phyloP scores from a whole-genome alignment of 164 flowering plant genomes.

The Sextonia rubra region DNA sequence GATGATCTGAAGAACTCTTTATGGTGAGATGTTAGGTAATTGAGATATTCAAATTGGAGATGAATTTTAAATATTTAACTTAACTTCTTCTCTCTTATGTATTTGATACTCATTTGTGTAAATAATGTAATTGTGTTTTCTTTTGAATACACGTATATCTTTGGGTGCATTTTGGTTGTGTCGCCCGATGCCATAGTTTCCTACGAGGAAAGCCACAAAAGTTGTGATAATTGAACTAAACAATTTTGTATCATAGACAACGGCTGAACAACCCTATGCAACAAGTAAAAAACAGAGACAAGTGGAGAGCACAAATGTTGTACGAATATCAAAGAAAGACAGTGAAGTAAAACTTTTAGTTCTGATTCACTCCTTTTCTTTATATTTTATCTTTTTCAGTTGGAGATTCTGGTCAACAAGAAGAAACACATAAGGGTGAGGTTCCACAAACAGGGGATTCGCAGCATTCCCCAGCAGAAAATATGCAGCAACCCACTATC shows the following conservation, averaged over 20 bases:
- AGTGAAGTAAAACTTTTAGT: neutral
- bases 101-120: no score
- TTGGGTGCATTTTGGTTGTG: no score
- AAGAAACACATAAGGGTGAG: slow-evolving; percentile 7
- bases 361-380: neutral
- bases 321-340: neutral
- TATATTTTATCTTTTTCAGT: slow-evolving; percentile 21
- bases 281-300: neutral
- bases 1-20: no score
- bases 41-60: no score
- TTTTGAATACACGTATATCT: no score
- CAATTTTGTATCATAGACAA: neutral
- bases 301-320: neutral
- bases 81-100: no score
- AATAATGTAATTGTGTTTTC: no score
- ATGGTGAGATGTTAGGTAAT: no score
- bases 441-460: slow-evolving; percentile 18
- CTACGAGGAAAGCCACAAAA: neutral
- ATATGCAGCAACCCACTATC: slow-evolving; percentile 12
- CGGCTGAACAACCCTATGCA: neutral
- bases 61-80: no score
- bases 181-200: neutral
- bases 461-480: slow-evolving; percentile 6
- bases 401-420: slow-evolving; percentile 39
- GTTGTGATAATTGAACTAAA: neutral